Conservation (phyloP, 352 stramenopile genomes). For the Peronospora destructor region DNA sequence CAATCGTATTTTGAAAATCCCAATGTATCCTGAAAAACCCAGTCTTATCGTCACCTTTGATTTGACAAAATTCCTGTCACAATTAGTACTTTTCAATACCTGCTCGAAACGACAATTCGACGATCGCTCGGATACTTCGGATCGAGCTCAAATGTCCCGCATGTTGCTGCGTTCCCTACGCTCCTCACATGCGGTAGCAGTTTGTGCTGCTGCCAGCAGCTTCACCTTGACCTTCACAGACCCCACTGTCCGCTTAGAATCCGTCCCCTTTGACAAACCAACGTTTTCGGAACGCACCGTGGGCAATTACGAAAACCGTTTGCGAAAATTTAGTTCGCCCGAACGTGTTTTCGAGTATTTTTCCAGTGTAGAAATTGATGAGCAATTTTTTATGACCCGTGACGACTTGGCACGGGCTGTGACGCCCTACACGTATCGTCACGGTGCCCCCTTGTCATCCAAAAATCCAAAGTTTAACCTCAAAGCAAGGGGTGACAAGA, state of each 20-base stretch:
- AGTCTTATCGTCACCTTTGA: conserved; percentile 33
- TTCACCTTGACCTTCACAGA: conserved; percentile 4
- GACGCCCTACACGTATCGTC: conserved; percentile 77
- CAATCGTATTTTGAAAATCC: no score
- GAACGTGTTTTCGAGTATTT: conserved; percentile 90
- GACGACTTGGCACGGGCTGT: conserved; percentile 75
- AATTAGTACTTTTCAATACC: background rate
- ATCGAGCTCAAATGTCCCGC: conserved; percentile 18
- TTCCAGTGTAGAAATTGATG: conserved; percentile 75
- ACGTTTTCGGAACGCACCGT: conserved; percentile 76
- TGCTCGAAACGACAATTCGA: conserved; percentile 1
- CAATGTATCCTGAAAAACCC: no score
- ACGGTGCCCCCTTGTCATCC: conserved; percentile 56
- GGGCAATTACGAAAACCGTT: conserved; percentile 84
- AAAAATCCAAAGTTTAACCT: conserved; percentile 83
- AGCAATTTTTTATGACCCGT: conserved; percentile 79
- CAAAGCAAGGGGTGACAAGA: conserved; percentile 46
- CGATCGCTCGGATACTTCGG: conserved; percentile 3
- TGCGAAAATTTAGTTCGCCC: conserved; percentile 77
- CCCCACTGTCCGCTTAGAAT: conserved; percentile 18
- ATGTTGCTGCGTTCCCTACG: conserved; percentile 25
- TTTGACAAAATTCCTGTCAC: background rate
- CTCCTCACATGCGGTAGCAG: conserved; percentile 5
- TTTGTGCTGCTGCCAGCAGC: conserved; percentile 10
- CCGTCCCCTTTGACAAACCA: conserved; percentile 19